Percentiles rank a stretch among this genome's conserved stretches.
Conservation (phyloP, 2,329 filamentous ascomycete genomes). For the Xylariomycetidae sp. region DNA sequence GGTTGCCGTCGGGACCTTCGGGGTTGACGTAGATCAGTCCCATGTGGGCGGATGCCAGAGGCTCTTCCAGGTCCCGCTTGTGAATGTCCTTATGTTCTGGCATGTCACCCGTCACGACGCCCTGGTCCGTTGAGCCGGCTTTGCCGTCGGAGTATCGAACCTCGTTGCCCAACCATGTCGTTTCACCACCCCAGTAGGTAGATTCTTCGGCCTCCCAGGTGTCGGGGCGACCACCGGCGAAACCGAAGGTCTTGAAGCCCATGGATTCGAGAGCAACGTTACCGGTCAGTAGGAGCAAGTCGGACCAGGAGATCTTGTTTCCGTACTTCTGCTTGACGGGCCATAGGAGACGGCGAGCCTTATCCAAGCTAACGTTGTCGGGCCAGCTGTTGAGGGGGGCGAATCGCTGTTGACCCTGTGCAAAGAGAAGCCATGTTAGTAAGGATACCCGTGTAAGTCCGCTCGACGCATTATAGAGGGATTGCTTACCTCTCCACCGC, state of each 20-base stretch:
- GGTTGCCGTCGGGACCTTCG: slow-evolving; percentile 68
- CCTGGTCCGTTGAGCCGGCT: slow-evolving; percentile 34
- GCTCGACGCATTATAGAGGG: too few species aligned
- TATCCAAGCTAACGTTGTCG: slow-evolving; percentile 74
- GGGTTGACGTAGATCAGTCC: slow-evolving; percentile 81
- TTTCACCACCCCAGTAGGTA: slow-evolving; percentile 73
- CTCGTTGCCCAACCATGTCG: slow-evolving; percentile 70
- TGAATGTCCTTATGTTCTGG: slow-evolving; percentile 42
- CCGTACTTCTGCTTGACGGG: slow-evolving; percentile 84
- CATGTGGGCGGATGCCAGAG: slow-evolving; percentile 66
- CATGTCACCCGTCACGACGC: slow-evolving; percentile 29
- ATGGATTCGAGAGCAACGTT: slow-evolving; percentile 75
- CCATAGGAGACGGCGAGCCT: slow-evolving; percentile 74
- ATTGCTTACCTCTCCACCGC: slow-evolving; percentile 48
- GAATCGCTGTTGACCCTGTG: slow-evolving; percentile 70
- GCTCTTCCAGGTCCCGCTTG: slow-evolving; percentile 61
- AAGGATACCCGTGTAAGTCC: too few species aligned
- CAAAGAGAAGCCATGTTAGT: too few species aligned
- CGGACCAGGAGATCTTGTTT: slow-evolving; percentile 77
- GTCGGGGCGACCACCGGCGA: slow-evolving; percentile 67
- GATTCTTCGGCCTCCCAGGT: slow-evolving; percentile 73
- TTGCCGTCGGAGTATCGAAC: slow-evolving; percentile 58
- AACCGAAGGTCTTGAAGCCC: slow-evolving; percentile 70
- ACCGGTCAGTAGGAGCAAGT: slow-evolving; percentile 65
- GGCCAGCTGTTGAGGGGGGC: slow-evolving; percentile 80